Evolutionary conservation across 805 yeast genomes (phyloP).

Genomic region (Saccharomycopsis sp.): DNA sequence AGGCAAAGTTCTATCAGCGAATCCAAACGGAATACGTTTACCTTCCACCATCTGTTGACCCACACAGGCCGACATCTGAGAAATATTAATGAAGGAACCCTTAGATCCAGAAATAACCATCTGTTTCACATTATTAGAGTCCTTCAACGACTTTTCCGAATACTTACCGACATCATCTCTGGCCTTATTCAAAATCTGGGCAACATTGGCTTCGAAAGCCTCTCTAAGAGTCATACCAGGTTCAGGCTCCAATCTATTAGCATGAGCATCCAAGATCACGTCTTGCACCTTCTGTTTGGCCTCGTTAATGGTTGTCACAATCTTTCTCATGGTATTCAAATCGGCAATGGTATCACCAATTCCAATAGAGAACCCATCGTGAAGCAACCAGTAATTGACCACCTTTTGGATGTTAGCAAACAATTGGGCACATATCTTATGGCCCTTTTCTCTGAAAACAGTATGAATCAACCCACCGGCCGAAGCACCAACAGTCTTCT

Average conservation of each 20-base stretch:
- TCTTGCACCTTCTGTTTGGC: conserved; percentile 94
- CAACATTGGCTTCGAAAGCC: conserved; percentile 95
- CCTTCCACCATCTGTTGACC: conserved; percentile 99
- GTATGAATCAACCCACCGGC: conserved; percentile 98
- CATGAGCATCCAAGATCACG: conserved; percentile 88
- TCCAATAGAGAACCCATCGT: conserved; percentile 97
- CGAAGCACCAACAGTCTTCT: conserved; percentile 97
- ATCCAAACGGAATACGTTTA: conserved; percentile 97
- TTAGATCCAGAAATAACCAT: conserved; percentile 99
- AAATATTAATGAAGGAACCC: conserved; percentile 97
- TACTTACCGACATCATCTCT: conserved; percentile 99
- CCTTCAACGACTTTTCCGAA: conserved; percentile 93
- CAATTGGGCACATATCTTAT: conserved; percentile 78
- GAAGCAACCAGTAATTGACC: conserved; percentile 93
- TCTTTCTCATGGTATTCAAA: conserved; percentile 88
- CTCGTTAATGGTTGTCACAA: conserved; percentile 85
- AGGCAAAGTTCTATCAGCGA: conserved; percentile 92
- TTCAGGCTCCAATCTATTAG: conserved; percentile 81
- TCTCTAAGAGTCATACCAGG: conserved; percentile 99
- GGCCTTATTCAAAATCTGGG: conserved; percentile 91
- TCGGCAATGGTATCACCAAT: conserved; percentile 99
- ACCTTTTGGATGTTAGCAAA: conserved; percentile 92
- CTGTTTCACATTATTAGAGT: conserved; percentile 92
- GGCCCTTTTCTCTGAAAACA: conserved; percentile 96
- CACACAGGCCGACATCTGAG: conserved; percentile 99